A percentile compares a stretch with the other conserved stretches of the same genome.
Conservation (phyloP, 305 asterid species). For the Fraxinus latifolia region DNA sequence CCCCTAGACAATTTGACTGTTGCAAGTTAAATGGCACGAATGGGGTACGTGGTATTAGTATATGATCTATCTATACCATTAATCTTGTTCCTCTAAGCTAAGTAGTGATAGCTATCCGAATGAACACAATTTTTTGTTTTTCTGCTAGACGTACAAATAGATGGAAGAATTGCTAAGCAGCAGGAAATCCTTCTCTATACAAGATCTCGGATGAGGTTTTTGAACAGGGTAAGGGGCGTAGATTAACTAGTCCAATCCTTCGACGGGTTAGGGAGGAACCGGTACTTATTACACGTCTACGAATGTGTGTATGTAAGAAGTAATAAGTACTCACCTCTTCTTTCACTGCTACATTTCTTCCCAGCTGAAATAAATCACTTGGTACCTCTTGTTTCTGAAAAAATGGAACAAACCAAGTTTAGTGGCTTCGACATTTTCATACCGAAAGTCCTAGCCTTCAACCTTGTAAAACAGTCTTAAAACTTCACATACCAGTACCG, state of each 20-base stretch:
- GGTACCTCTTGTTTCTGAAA: constrained; percentile 65
- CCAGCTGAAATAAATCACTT: constrained; percentile 42
- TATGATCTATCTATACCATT: no score
- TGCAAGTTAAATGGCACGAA: no score
- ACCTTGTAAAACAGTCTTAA: neutral
- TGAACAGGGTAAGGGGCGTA: neutral
- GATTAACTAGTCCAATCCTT: neutral
- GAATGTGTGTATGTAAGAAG: neutral
- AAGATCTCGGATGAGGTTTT: neutral
- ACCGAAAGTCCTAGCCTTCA: neutral
- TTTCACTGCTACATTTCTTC: constrained; percentile 31
- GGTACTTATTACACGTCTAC: neutral
- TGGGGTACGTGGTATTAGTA: no score
- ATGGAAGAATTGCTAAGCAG: neutral
- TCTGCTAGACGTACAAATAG: neutral
- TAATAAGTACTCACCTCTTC: constrained; percentile 45
- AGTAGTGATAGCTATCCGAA: no score
- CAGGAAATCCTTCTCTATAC: neutral
- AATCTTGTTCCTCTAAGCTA: no score
- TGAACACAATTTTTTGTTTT: no score
- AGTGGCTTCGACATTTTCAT: neutral
- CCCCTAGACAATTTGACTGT: no score
- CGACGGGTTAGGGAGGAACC: neutral
- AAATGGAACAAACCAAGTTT: neutral
- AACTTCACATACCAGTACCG: constrained; percentile 28